phyloP scores from a whole-genome alignment of 1,284 basidiomycete species.

The Ustilago xerochloae region DNA sequence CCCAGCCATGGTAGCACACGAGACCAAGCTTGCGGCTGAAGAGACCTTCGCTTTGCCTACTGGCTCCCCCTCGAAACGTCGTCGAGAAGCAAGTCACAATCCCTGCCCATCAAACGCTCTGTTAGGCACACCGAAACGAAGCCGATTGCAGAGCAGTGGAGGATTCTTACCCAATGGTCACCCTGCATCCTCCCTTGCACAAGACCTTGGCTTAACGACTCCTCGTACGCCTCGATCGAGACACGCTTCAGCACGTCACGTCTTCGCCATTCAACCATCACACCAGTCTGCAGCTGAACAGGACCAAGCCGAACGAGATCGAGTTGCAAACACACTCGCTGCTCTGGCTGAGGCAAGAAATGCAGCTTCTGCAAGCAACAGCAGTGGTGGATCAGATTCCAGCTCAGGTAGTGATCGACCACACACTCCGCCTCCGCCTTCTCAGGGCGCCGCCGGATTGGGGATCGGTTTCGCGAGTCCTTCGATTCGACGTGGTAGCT shows the following conservation, averaged over 20 bases:
- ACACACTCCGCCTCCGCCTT: slow-evolving; percentile 12
- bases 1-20: slow-evolving; percentile 37
- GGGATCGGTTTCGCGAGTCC: slow-evolving; percentile 24
- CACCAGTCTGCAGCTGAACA: slow-evolving; percentile 19
- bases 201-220: slow-evolving; percentile 48
- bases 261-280: slow-evolving; percentile 4
- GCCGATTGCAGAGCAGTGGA: slow-evolving; percentile 32
- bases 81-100: slow-evolving; percentile 32
- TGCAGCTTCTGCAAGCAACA: background rate
- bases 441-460: slow-evolving; percentile 6
- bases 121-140: slow-evolving; percentile 17
- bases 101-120: slow-evolving; percentile 10
- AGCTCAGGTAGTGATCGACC: slow-evolving; percentile 27
- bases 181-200: slow-evolving; percentile 55
- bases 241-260: slow-evolving; percentile 30
- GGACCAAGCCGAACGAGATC: slow-evolving; percentile 45
- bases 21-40: slow-evolving; percentile 25
- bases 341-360: slow-evolving; percentile 29
- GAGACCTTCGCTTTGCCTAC: slow-evolving; percentile 29
- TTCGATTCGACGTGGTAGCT: slow-evolving; percentile 5
- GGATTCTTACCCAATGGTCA: slow-evolving; percentile 55
- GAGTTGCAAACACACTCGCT: slow-evolving; percentile 42
- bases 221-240: slow-evolving; percentile 47
- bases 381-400: slow-evolving; percentile 21
- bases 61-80: slow-evolving; percentile 31